Conservation (phyloP, 2,329 filamentous ascomycete species). For the Botrytis galanthina region DNA sequence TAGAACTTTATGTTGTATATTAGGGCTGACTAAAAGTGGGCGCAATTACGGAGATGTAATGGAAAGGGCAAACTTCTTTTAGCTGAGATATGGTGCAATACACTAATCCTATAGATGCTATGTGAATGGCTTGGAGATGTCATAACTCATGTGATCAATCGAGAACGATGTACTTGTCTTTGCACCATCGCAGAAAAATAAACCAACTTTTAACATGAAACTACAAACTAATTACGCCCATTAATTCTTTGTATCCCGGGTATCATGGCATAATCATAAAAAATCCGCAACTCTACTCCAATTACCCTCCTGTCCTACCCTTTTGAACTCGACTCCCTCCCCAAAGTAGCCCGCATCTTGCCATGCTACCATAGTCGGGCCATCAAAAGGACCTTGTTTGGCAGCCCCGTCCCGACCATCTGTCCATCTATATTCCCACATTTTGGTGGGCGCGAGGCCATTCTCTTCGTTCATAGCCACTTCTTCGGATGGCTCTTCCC, state of each 20-base stretch:
- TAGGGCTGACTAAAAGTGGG: constrained; percentile 19
- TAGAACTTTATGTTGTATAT: constrained; percentile 21
- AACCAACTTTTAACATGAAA: neutral
- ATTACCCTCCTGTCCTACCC: constrained; percentile 50
- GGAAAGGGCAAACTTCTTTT: neutral
- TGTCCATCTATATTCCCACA: constrained; percentile 93
- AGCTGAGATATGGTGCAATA: neutral
- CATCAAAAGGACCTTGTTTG: constrained; percentile 85
- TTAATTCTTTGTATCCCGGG: constrained; percentile 4
- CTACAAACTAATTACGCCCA: neutral
- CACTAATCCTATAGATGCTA: neutral
- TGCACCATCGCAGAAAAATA: neutral
- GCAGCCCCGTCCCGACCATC: constrained; percentile 78
- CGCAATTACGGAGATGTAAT: constrained; percentile 10
- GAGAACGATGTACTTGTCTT: neutral
- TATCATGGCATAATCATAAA: constrained; percentile 32
- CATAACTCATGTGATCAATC: neutral
- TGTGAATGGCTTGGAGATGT: neutral
- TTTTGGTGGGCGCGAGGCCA: constrained; percentile 38
- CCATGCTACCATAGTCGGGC: constrained; percentile 85
- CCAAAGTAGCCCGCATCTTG: constrained; percentile 89
- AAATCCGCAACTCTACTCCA: constrained; percentile 39
- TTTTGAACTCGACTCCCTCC: constrained; percentile 78
- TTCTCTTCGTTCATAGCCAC: constrained; percentile 37
- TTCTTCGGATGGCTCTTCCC: constrained; percentile 56